Evolutionary conservation across 1,284 basidiomycete species (phyloP).

Genomic region (Cryptococcus hybrid): DNA sequence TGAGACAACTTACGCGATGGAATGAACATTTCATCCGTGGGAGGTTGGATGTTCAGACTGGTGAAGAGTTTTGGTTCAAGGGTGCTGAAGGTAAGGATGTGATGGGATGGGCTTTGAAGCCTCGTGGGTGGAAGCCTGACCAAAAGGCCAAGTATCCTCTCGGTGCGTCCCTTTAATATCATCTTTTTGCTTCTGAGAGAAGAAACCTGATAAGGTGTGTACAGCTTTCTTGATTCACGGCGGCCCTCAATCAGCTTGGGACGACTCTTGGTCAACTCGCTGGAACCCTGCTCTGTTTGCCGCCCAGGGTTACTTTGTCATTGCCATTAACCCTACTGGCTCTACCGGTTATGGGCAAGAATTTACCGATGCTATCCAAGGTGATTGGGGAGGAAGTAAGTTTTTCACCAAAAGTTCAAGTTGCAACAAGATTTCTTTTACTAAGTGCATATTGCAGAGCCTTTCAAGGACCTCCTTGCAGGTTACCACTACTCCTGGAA

Average conservation of each 20-base stretch:
- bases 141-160: slow-evolving; percentile 69
- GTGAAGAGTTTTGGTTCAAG: slow-evolving; percentile 81
- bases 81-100: slow-evolving; percentile 68
- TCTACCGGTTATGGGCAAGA: slow-evolving; percentile 87
- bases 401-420: neutral
- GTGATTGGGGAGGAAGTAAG: slow-evolving; percentile 47
- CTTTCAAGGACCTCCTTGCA: slow-evolving; percentile 72
- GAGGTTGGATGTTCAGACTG: slow-evolving; percentile 61
- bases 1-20: slow-evolving; percentile 62
- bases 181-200: neutral
- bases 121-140: slow-evolving; percentile 63
- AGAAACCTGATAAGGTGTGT: neutral
- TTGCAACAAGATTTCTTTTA: neutral
- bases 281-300: slow-evolving; percentile 75
- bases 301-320: slow-evolving; percentile 65
- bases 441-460: slow-evolving; percentile 53
- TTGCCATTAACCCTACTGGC: slow-evolving; percentile 85
- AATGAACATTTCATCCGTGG: slow-evolving; percentile 37
- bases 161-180: slow-evolving; percentile 9
- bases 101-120: slow-evolving; percentile 80
- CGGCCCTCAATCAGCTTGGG: slow-evolving; percentile 58
- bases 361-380: slow-evolving; percentile 65
- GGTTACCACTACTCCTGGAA: slow-evolving; percentile 71
- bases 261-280: slow-evolving; percentile 35
- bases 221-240: slow-evolving; percentile 47